Percentiles rank a stretch among this genome's conserved stretches.
Evolutionary conservation across 495 filamentous ascomycete genomes (phyloP).

Genomic region (Aspergillus ellipticus): DNA sequence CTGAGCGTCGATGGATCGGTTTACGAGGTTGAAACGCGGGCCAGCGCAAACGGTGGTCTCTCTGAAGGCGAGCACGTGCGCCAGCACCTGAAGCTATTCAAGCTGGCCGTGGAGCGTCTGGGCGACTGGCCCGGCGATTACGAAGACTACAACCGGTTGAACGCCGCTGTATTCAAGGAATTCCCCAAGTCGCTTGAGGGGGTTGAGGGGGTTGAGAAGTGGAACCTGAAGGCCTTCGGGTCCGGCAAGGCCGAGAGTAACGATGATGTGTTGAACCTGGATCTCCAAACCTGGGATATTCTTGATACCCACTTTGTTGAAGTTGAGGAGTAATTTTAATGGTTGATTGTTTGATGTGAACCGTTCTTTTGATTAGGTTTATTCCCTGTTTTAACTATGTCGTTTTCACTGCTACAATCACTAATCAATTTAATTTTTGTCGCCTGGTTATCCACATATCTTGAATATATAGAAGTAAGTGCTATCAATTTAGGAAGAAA

Average conservation of each 20-base stretch:
- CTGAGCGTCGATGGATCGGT: slow-evolving; percentile 15
- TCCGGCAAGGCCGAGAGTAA: slow-evolving; percentile 25
- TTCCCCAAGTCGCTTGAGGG: slow-evolving; percentile 26
- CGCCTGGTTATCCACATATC: too few species aligned
- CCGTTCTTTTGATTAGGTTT: not conserved
- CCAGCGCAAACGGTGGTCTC: not conserved
- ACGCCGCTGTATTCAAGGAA: slow-evolving; percentile 18
- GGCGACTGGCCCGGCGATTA: slow-evolving; percentile 41
- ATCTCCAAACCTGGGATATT: slow-evolving; percentile 8
- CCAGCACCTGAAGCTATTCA: slow-evolving; percentile 35
- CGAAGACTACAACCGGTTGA: slow-evolving; percentile 28
- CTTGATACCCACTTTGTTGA: slow-evolving; percentile 3
- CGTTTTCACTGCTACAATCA: not conserved
- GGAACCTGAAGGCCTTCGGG: slow-evolving; percentile 37
- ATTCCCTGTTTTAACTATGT: not conserved
- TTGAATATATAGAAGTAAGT: too few species aligned
- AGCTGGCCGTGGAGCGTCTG: slow-evolving; percentile 35
- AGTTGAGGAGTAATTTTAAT: slow-evolving; percentile 9
- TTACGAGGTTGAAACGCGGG: slow-evolving; percentile 5
- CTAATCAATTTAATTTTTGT: not conserved
- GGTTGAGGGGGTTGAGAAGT: slow-evolving; percentile 38
- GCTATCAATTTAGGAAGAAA: too few species aligned
- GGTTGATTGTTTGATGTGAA: not conserved
- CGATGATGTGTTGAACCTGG: slow-evolving; percentile 18
- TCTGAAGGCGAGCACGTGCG: slow-evolving; percentile 29